Conservation (phyloP, 2,329 filamentous ascomycete genomes). For the Colletotrichum paranaense region DNA sequence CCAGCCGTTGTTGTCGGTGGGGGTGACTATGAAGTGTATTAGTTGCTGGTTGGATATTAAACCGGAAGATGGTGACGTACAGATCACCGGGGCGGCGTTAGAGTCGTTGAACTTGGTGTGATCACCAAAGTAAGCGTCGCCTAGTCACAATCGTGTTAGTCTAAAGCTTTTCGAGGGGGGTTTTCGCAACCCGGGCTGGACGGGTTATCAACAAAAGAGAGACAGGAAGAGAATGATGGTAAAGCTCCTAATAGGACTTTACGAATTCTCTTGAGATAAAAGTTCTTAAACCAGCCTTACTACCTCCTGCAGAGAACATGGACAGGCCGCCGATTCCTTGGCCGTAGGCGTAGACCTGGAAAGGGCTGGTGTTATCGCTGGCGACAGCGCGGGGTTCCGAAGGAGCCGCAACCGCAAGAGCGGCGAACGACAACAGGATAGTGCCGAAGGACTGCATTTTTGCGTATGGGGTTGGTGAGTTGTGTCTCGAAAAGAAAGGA, state of each 20-base stretch:
- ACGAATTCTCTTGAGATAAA: neutral
- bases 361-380: conserved; percentile 24
- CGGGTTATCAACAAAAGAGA: neutral
- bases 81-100: conserved; percentile 25
- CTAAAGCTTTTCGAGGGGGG: neutral
- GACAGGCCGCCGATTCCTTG: conserved; percentile 39
- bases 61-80: neutral
- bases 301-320: conserved; percentile 41
- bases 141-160: neutral
- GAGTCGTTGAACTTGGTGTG: conserved; percentile 21
- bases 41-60: neutral
- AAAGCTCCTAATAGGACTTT: neutral
- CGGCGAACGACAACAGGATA: conserved; percentile 19
- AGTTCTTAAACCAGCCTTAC: conserved; percentile 7
- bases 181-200: neutral
- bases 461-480: neutral
- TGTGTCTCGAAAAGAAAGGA: neutral
- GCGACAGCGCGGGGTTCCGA: conserved; percentile 24
- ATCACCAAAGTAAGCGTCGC: conserved; percentile 24
- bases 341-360: conserved; percentile 44
- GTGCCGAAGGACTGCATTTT: conserved; percentile 12
- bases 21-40: conserved; percentile 24
- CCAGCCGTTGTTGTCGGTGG: conserved; percentile 32
- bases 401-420: conserved; percentile 17
- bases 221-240: too few species aligned